Percentiles rank a stretch among this genome's conserved stretches.
phyloP scores from a whole-genome alignment of 768 basidiomycete genomes.

The Kwoniella dejecticola region DNA sequence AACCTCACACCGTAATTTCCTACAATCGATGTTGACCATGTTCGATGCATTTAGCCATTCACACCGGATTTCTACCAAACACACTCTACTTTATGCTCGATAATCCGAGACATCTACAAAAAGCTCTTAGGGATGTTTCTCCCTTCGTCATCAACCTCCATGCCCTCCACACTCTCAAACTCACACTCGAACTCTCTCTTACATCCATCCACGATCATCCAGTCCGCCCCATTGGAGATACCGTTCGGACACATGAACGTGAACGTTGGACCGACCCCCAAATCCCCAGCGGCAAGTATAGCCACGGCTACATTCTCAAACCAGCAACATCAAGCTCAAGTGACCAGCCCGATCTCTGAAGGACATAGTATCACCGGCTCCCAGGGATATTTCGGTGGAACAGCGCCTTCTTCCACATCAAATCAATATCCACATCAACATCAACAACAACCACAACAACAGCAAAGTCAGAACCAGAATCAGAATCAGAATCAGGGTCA shows the following conservation, averaged over 20 bases:
- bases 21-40: background rate
- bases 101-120: slow-evolving; percentile 52
- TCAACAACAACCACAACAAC: background rate
- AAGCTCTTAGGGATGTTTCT: slow-evolving; percentile 46
- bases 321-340: slow-evolving; percentile 8
- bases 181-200: slow-evolving; percentile 17
- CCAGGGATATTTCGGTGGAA: slow-evolving; percentile 9
- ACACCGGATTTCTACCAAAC: slow-evolving; percentile 43
- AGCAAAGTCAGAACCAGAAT: background rate
- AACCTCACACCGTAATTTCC: background rate
- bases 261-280: slow-evolving; percentile 8
- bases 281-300: slow-evolving; percentile 18
- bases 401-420: background rate
- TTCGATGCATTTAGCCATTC: slow-evolving; percentile 39
- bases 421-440: background rate
- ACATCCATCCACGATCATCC: slow-evolving; percentile 45
- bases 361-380: background rate
- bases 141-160: slow-evolving; percentile 28
- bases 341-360: slow-evolving; percentile 10
- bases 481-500: background rate
- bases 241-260: too few relatives aligned
- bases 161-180: background rate
- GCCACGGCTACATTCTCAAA: slow-evolving; percentile 20
- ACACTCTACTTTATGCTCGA: slow-evolving; percentile 35
- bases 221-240: slow-evolving; percentile 36